Conservation (phyloP, 768 basidiomycete genomes). For the Leucocoprinus birnbaumii region DNA sequence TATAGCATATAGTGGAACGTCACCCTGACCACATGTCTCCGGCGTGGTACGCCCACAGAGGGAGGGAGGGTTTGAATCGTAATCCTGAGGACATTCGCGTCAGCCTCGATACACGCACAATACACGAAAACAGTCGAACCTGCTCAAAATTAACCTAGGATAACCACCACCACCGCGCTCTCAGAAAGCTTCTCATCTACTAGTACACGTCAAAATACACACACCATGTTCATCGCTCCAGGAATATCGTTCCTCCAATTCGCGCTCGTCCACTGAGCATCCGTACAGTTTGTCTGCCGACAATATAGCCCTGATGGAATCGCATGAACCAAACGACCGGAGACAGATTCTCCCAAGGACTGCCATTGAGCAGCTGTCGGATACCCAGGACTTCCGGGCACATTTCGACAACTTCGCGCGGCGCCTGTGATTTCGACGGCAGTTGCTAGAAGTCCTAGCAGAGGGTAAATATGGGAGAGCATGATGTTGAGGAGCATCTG, state of each 20-base stretch:
- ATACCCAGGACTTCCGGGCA: neutral
- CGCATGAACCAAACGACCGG: neutral
- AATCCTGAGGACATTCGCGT: conserved; percentile 18
- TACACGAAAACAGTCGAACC: neutral
- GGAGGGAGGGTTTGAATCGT: conserved; percentile 21
- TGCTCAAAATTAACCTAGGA: neutral
- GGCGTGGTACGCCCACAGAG: conserved; percentile 20
- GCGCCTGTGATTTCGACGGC: too few species aligned
- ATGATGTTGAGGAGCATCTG: too few species aligned
- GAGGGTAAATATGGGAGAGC: too few species aligned
- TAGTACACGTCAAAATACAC: neutral
- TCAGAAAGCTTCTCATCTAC: neutral
- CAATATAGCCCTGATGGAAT: conserved; percentile 1
- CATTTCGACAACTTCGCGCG: neutral
- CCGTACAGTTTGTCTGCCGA: neutral
- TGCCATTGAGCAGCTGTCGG: neutral
- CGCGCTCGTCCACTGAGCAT: neutral
- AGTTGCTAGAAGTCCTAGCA: too few species aligned
- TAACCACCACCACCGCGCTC: too few species aligned
- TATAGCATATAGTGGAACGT: conserved; percentile 27
- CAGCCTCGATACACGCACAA: neutral
- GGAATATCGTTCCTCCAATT: neutral
- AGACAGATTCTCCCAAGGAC: neutral
- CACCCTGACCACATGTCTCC: conserved; percentile 26
- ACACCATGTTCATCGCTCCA: conserved; percentile 7